These are phyloP conservation scores for Penicillium psychrosexuale DNA, from an alignment of 2,329 filamentous ascomycete genomes.

Conservation along the genomic window DNA sequence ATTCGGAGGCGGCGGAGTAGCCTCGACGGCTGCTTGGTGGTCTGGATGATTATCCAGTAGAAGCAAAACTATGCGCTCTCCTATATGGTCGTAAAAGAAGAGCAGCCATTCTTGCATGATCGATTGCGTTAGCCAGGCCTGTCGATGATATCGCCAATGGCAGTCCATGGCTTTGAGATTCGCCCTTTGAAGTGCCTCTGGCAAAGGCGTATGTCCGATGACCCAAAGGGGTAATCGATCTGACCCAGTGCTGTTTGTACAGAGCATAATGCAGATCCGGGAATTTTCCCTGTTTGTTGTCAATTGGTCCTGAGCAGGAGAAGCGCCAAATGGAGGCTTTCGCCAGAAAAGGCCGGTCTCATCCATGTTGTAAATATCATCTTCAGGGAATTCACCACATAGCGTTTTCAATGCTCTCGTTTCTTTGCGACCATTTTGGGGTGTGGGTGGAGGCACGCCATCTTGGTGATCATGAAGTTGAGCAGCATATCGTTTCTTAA, in stretches of 20 bases:
- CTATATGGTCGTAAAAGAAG: conserved; percentile 9
- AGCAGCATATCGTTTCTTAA: neutral
- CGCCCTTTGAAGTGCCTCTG: conserved; percentile 19
- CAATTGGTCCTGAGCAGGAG: neutral
- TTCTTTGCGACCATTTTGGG: neutral
- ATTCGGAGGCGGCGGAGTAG: conserved; percentile 12
- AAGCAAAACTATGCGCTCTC: conserved; percentile 14
- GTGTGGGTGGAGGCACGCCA: neutral
- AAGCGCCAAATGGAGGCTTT: conserved; percentile 7
- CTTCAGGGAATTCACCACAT: conserved; percentile 13
- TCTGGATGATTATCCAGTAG: conserved; percentile 17
- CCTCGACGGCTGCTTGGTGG: conserved; percentile 10
- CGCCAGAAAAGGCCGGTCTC: conserved; percentile 24
- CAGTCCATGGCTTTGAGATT: conserved; percentile 25
- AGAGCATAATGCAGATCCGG: conserved; percentile 12
- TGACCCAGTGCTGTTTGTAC: conserved; percentile 23
- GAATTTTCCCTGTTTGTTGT: conserved; percentile 6
- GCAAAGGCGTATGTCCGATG: conserved; percentile 22
- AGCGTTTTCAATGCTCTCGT: conserved; percentile 13
- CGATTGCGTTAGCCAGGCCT: conserved; percentile 19
- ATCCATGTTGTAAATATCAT: conserved; percentile 23
- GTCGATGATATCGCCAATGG: conserved; percentile 25
- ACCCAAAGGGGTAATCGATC: conserved; percentile 24
- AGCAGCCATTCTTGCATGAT: conserved; percentile 21
- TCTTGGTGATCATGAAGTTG: neutral